Evolutionary conservation across 495 filamentous ascomycete genomes (phyloP).

Genomic region (Talaromyces ruber): DNA sequence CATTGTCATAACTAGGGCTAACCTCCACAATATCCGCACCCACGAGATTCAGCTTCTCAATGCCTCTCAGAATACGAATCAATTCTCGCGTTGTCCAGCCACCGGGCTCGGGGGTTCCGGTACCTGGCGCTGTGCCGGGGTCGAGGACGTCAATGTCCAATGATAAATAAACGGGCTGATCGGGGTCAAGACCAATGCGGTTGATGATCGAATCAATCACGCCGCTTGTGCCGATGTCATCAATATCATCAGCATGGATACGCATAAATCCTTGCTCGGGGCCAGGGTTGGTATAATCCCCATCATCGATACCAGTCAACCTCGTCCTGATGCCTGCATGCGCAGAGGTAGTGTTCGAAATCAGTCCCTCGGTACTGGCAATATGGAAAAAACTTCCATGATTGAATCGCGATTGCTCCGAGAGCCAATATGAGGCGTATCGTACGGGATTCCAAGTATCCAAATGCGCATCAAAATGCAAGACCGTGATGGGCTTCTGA

Average conservation of each 20-base stretch:
- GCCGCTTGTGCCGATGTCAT: conserved; percentile 51
- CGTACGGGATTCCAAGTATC: conserved; percentile 81
- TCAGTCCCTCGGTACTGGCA: conserved; percentile 64
- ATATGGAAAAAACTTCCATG: conserved; percentile 85
- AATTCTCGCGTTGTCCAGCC: conserved; percentile 69
- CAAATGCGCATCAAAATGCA: conserved; percentile 78
- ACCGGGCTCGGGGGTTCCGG: conserved; percentile 65
- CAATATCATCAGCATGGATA: conserved; percentile 61
- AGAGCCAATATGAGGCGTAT: conserved; percentile 66
- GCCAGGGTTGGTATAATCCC: conserved; percentile 50
- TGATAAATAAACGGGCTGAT: conserved; percentile 61
- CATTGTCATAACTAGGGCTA: conserved; percentile 75
- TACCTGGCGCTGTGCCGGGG: conserved; percentile 61
- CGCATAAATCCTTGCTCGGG: conserved; percentile 58
- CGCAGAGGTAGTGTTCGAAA: conserved; percentile 58
- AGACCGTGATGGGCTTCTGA: conserved; percentile 60
- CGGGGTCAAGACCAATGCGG: conserved; percentile 52
- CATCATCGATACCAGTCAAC: conserved; percentile 54
- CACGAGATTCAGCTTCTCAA: conserved; percentile 63
- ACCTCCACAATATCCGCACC: conserved; percentile 82
- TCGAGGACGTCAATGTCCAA: conserved; percentile 74
- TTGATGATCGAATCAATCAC: conserved; percentile 50
- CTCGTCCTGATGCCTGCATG: conserved; percentile 73
- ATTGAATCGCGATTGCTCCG: conserved; percentile 63
- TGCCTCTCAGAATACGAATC: conserved; percentile 58